These are phyloP conservation scores for Microdochium paspali DNA, from an alignment of 2,329 filamentous ascomycete genomes.

Conservation along the genomic window DNA sequence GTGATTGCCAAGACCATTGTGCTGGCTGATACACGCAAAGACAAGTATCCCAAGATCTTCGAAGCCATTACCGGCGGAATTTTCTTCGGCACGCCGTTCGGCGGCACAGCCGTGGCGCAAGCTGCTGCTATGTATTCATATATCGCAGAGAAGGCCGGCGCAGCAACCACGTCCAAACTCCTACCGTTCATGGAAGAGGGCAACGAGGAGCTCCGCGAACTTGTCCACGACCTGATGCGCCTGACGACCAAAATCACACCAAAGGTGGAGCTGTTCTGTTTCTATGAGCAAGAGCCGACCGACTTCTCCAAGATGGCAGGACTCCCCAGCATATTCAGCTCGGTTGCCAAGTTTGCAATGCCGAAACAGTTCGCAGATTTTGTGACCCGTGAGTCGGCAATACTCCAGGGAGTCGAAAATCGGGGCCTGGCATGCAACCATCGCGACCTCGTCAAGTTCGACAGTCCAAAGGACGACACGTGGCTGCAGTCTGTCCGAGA, in stretches of 20 bases:
- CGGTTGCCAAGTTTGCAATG: conserved; percentile 15
- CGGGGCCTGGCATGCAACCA: conserved; percentile 26
- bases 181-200: conserved; percentile 29
- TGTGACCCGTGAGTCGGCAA: conserved; percentile 29
- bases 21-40: conserved; percentile 22
- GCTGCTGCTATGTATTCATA: conserved; percentile 25
- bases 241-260: conserved; percentile 22
- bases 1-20: conserved; percentile 29
- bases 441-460: conserved; percentile 30
- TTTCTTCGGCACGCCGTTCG: conserved; percentile 32
- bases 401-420: conserved; percentile 22
- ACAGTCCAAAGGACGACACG: conserved; percentile 26
- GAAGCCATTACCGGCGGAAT: conserved; percentile 27
- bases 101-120: conserved; percentile 24
- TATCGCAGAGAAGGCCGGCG: conserved; percentile 20
- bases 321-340: conserved; percentile 16
- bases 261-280: conserved; percentile 26
- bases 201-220: conserved; percentile 25
- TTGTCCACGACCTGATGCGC: conserved; percentile 28
- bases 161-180: conserved; percentile 23
- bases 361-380: conserved; percentile 25
- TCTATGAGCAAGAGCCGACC: conserved; percentile 29
- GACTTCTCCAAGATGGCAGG: conserved; percentile 25
- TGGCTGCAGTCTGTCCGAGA: conserved; percentile 25
- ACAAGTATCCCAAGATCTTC: conserved; percentile 27